Percentiles rank a stretch among this genome's conserved stretches.
These are phyloP conservation scores for Panicum hallii DNA, from an alignment of 202 grass and related monocot genomes.

Conservation along the genomic window DNA sequence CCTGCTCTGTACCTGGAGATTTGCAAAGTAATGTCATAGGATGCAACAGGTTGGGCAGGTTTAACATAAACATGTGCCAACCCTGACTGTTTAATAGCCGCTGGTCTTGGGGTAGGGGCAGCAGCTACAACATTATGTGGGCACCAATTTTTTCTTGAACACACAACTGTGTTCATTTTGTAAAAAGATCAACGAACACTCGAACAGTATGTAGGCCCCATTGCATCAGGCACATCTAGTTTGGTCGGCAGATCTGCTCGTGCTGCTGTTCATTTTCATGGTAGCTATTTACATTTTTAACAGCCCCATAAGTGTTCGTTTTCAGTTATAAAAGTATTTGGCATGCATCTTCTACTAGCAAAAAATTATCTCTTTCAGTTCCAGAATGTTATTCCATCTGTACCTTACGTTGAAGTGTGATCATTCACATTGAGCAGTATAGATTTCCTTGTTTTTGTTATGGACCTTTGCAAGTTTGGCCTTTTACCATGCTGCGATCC, in stretches of 20 bases:
- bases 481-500: neutral
- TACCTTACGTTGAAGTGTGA: neutral
- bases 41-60: neutral
- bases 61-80: neutral
- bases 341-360: slow-evolving; percentile 4
- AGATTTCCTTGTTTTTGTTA: neutral
- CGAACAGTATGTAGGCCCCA: neutral
- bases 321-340: neutral
- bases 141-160: neutral
- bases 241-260: neutral
- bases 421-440: neutral
- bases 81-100: neutral
- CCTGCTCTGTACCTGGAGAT: slow-evolving; percentile 2
- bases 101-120: slow-evolving; percentile 7
- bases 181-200: neutral
- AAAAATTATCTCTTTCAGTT: neutral
- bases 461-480: neutral
- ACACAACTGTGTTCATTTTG: neutral
- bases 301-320: neutral
- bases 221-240: neutral
- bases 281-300: neutral
- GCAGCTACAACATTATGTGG: neutral
- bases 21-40: slow-evolving; percentile 1
- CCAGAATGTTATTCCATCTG: slow-evolving; percentile 6
- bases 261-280: neutral